phyloP scores from a whole-genome alignment of 345 rosid species.

The Citrus sinensis region DVS_A1.0 CM039168.1:10745001-10745500 shows the following conservation, averaged over 20 bases:
- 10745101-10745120: conserved; percentile 33
- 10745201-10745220: neutral
- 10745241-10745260: no score
- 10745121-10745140: conserved; percentile 46
- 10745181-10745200: neutral
- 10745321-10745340: no score
- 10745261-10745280: neutral
- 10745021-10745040: neutral
- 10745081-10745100: conserved; percentile 44
- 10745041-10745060: conserved; percentile 26
- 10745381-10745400: neutral
- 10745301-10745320: neutral
- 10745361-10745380: no score
- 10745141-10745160: conserved; percentile 36
- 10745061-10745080: conserved; percentile 42
- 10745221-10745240: conserved; percentile 8
- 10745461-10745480: neutral
- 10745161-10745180: conserved; percentile 20
- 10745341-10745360: no score
- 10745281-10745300: neutral
- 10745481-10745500: neutral
- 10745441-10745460: neutral
- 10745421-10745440: neutral
- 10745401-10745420: no score
- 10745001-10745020: conserved; percentile 51